These are phyloP conservation scores for Sequoia sempervirens DNA, from an alignment of 75 land plant genomes.

Conservation along the genomic window DNA sequence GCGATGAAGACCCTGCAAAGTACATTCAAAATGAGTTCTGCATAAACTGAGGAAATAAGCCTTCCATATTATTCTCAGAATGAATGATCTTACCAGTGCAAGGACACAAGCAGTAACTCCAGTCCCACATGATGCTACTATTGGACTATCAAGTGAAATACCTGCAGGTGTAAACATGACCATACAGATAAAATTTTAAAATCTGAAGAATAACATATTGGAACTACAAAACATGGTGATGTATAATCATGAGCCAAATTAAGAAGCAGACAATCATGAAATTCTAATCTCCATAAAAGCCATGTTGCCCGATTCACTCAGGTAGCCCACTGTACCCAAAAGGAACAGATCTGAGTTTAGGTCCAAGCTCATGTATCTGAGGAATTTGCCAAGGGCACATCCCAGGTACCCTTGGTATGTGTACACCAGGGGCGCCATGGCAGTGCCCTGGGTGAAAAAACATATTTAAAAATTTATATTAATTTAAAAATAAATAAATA, in stretches of 20 bases:
- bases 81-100: constrained; percentile 61
- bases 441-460: too few relatives aligned
- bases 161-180: constrained; percentile 36
- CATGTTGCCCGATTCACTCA: too few relatives aligned
- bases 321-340: too few relatives aligned
- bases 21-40: background rate
- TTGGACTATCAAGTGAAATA: constrained; percentile 62
- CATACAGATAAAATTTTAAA: background rate
- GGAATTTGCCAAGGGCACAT: too few relatives aligned
- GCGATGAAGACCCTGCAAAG: constrained; percentile 78
- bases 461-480: too few relatives aligned
- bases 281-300: background rate
- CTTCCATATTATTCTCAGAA: background rate
- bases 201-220: background rate
- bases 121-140: constrained; percentile 95
- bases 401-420: too few relatives aligned
- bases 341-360: too few relatives aligned
- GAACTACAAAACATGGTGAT: background rate
- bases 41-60: background rate
- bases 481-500: too few relatives aligned
- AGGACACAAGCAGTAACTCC: constrained; percentile 98
- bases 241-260: background rate
- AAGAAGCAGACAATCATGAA: background rate
- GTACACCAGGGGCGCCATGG: too few relatives aligned
- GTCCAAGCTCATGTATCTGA: too few relatives aligned